A percentile compares a stretch with the other conserved stretches of the same genome.
Evolutionary conservation across 257 asterid genomes (phyloP).

Genomic region (Apocynum venetum): DNA sequence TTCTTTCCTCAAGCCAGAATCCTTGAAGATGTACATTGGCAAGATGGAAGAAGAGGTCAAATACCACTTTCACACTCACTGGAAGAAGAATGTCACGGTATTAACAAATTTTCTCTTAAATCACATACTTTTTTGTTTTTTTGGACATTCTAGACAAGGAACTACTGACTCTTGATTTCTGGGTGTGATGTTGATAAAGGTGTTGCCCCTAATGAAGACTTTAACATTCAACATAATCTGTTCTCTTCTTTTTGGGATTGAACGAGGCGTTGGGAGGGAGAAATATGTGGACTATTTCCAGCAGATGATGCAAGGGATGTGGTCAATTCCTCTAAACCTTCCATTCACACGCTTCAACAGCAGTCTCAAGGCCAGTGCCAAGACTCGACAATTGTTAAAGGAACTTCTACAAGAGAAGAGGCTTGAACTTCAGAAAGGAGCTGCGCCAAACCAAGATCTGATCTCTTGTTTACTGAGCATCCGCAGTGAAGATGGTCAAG

Average conservation of each 20-base stretch:
- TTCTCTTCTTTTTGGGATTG: slow-evolving; percentile 58
- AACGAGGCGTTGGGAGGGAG: slow-evolving; percentile 48
- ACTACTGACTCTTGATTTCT: background rate
- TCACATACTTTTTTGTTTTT: background rate
- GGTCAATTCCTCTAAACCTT: slow-evolving; percentile 61
- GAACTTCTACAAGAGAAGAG: slow-evolving; percentile 47
- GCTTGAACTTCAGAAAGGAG: slow-evolving; percentile 38
- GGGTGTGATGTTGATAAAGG: slow-evolving; percentile 31
- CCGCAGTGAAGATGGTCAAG: slow-evolving; percentile 29
- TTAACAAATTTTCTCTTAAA: background rate
- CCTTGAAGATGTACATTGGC: slow-evolving; percentile 55
- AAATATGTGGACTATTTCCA: slow-evolving; percentile 33
- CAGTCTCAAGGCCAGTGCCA: slow-evolving; percentile 60
- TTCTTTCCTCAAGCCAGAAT: slow-evolving; percentile 60
- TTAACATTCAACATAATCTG: slow-evolving; percentile 75
- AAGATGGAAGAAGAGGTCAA: slow-evolving; percentile 55
- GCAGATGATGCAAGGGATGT: slow-evolving; percentile 53
- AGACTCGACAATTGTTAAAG: slow-evolving; percentile 39
- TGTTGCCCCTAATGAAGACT: slow-evolving; percentile 62
- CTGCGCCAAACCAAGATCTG: slow-evolving; percentile 53
- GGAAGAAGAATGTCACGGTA: slow-evolving; percentile 60
- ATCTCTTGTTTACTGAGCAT: slow-evolving; percentile 63
- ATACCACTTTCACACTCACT: slow-evolving; percentile 41
- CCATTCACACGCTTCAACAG: slow-evolving; percentile 63
- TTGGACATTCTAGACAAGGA: background rate